Evolutionary conservation across 2,329 filamentous ascomycete genomes (phyloP), one percentile per base, ranked within the genome.

Genomic region (Ophiognomonia clavigignenti-juglandacearum): DNA sequence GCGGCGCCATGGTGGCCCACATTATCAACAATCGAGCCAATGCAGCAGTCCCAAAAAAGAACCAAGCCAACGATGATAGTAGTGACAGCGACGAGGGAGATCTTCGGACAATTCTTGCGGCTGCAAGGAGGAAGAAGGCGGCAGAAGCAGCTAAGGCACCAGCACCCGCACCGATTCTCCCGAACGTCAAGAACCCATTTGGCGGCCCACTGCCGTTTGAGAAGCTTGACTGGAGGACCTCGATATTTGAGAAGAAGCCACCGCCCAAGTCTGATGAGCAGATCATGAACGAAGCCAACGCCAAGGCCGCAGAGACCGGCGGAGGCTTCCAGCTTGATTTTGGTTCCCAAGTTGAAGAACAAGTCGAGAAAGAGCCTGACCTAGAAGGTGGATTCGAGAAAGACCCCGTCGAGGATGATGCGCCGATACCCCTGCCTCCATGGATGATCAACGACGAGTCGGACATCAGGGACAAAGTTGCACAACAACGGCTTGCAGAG

Each of bases 191-290:
- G 54, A 80, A 82, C 56, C 73, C 80, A 0, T 81, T 95, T 59
- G 80, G 80, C 54, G 92, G 92, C 0, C 89, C 91, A 0, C 66
- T 98, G 5, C 93, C 93, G 0, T 98, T 98, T 59, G 90, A 96
- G 56, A 92, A 89, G 59, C 74, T 96, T 2, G 82, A 86, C 37
- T 82, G 78, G 73, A 83, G 79, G 43, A 83, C 79, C 3, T 77
- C 74, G 1, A 70, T 82, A 2, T 82, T 82, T 50, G 66, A 65
- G 5, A 73, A 71, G 53, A 72, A 70, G 46, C 55, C 58, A 8
- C 57, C 57, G 37, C 35, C 46, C 13, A 49, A 49, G 11, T 40
- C 49, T 22, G 46, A 52, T 20, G 43, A 9, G 14, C 24, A 45
- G 8, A 37, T 45, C 14, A 50, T 56, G 6, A 52, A 56, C 4